Base-by-base conservation (phyloP, 768 basidiomycete genomes). In the Tricholoma bakamatsutake region DNA sequence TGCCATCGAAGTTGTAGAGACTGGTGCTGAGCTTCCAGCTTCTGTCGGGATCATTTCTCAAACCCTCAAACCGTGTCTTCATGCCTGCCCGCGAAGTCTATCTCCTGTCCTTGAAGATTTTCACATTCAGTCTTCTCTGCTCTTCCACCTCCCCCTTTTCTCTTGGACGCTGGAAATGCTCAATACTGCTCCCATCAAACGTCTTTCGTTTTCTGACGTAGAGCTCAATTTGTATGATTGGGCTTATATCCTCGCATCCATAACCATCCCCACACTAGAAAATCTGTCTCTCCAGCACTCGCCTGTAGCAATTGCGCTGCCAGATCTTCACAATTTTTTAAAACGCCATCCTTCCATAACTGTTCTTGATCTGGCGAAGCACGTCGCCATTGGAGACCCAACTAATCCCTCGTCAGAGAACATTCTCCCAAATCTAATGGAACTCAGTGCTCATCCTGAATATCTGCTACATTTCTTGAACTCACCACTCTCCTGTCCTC, bases 261-360 rank as follows among this genome's bases (percentile, higher is more conserved):
- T 66, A 5, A 53, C 56, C 1, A 56, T 66, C 30, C 59, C 57
- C 5, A 42, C 46, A 8, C 40, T 66, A 30, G 54, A 33, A 17
- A 17, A 53, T 7, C 40, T 66, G 13, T 53, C 61, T 13, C 59
- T 64, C 11, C 57, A 59, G 0, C 50, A 56, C 17, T 30, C 58
- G 10, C 37, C 37, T 1, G 60, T 65, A 24, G 53, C 62, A 8
- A 42, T 42, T 10, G 17, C 40, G 7, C 60, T 65, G 15, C 62
- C 59, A 1, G 66, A 65, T 43, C 56, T 67, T 10, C 55, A 57
- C 40, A 6, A 24, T 4, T 65, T 67, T 33, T 46, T 67, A 15
- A 31, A 54, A 13, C 60, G 64, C 42, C 64, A 67, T 37, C 43
- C 57, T 6, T 57, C 59, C 4, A 61, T 67, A n/a, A 59, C 61